A percentile compares a stretch with the other conserved stretches of the same genome.
Evolutionary conservation across 495 filamentous ascomycete genomes (phyloP).

Genomic region (Aspergillus mulundensis): DNA sequence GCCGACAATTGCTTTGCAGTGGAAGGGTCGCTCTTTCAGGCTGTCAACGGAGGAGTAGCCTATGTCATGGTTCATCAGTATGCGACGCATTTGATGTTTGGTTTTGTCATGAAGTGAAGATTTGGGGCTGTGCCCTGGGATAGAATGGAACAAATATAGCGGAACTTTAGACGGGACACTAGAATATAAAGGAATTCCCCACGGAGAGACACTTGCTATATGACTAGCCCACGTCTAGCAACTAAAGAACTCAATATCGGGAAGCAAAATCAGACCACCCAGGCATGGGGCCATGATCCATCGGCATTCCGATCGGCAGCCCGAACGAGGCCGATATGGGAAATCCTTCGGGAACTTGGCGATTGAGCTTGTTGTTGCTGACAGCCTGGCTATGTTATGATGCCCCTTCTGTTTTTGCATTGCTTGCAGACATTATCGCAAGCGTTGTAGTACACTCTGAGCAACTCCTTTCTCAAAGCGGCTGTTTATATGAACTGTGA

Average conservation of each 20-base stretch:
- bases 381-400: neutral
- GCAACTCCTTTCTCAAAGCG: too few relatives aligned
- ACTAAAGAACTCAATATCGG: neutral
- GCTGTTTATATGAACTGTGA: neutral
- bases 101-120: neutral
- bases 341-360: neutral
- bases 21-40: slow-evolving; percentile 26
- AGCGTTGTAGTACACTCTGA: too few relatives aligned
- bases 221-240: neutral
- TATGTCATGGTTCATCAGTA: neutral
- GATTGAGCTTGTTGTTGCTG: neutral
- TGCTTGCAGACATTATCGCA: too few relatives aligned
- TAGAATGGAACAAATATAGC: neutral
- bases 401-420: too few relatives aligned
- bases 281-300: neutral
- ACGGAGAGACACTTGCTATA: neutral
- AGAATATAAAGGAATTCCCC: neutral
- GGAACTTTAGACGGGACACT: neutral
- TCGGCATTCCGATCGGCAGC: slow-evolving; percentile 7
- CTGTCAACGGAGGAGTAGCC: neutral
- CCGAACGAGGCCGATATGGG: neutral
- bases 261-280: neutral
- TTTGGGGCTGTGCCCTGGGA: neutral
- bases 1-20: slow-evolving; percentile 42
- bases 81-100: neutral